These are phyloP conservation scores for Fusarium sp. DNA, from an alignment of 2,329 filamentous ascomycete genomes.

Conservation along the genomic window DNA sequence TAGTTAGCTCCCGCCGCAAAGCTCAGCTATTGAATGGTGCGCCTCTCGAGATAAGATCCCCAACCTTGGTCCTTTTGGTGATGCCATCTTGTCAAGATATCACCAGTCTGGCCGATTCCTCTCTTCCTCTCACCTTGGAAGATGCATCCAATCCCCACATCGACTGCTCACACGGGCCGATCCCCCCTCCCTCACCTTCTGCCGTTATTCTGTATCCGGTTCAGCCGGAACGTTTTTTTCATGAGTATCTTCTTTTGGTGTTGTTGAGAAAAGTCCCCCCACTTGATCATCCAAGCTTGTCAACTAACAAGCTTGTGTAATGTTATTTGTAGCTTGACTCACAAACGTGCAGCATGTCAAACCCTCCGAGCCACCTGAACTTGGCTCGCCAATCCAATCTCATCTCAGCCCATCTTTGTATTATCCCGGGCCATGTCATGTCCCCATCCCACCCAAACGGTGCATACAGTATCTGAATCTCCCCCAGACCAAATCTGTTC, in stretches of 20 bases:
- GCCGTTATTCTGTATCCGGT: slow-evolving; percentile 27
- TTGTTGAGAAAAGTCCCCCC: slow-evolving; percentile 20
- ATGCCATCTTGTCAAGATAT: slow-evolving; percentile 37
- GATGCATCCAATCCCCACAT: slow-evolving; percentile 11
- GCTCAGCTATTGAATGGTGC: slow-evolving; percentile 21
- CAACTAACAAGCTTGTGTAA: slow-evolving; percentile 27
- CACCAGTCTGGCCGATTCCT: slow-evolving; percentile 11
- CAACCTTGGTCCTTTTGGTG: slow-evolving; percentile 25
- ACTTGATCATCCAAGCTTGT: slow-evolving; percentile 20
- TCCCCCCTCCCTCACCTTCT: slow-evolving; percentile 12
- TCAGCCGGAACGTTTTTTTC: slow-evolving; percentile 16
- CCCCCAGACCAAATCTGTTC: slow-evolving; percentile 23
- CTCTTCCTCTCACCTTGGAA: background rate
- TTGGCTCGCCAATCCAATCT: slow-evolving; percentile 38
- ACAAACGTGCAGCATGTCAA: background rate
- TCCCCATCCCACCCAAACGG: slow-evolving; percentile 26
- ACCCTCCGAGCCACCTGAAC: background rate
- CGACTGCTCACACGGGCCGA: slow-evolving; percentile 37
- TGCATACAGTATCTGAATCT: background rate
- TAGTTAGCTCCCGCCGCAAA: slow-evolving; percentile 17
- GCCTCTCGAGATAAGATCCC: slow-evolving; percentile 32
- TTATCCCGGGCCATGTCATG: slow-evolving; percentile 2
- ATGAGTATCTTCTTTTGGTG: background rate
- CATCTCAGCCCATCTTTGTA: slow-evolving; percentile 34
- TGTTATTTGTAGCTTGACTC: background rate